Evolutionary conservation across 306 rosid species (phyloP), one percentile per base, ranked within the genome.

Genomic region (Calophaca sinica): DNA sequence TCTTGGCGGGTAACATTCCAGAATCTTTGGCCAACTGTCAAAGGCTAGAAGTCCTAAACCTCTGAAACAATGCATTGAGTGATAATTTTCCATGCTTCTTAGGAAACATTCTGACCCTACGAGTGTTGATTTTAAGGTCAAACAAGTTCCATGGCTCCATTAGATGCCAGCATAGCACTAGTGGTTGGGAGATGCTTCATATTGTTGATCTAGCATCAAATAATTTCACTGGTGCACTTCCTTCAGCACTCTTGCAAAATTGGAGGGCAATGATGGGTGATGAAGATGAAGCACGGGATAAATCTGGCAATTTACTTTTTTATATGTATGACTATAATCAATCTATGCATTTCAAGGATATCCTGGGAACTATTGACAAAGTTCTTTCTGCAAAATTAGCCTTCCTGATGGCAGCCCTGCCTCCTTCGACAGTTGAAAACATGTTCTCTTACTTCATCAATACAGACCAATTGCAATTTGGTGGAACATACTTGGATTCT

Each of bases 181-280:
- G 0, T 0, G 0, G 9, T 68, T 88, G 68, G 3, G 2, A 73
- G 4, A 41, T 33, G 57, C 66, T 78, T 62, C 82, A 78, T 1
- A 78, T 78, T 62, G 59, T 78, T 42, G 82, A 78, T 29, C 2
- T 78, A n/a, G 72, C 82, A 6, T 63, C 52, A 20, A 87, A 85
- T 51, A 80, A 62, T 68, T 85, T 83, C 48, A 63, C 3, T 13
- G 87, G 81, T 1, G 7, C 11, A 8, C 6, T 85, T 33, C 83
- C 70, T 5, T 10, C 38, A 62, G 0, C 0, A 38, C 8, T 9
- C 32, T 13, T 82, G 44, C 36, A 0, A 26, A 55, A 38, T 0
- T 84, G 82, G 91, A 9, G 28, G 8, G 70, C 73, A 68, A 60
- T 84, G 82, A 7, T 12, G 15, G 9, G 5, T 44, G 29, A 42